Evolutionary conservation across 1,139 yeast genomes (phyloP).

Genomic region (Candida sp.): DNA sequence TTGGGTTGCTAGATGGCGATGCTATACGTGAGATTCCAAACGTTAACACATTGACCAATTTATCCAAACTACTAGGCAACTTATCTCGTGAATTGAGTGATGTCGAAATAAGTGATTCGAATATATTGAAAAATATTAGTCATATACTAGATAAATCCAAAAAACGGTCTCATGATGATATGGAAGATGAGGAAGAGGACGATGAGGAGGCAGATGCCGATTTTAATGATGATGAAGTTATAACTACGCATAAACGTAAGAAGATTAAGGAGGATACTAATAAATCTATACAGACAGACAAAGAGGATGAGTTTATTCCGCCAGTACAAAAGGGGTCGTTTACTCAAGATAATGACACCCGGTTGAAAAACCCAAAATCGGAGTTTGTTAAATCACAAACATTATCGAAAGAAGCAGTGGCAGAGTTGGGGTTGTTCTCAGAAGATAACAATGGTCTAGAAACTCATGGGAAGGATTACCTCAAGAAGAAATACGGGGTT

Average conservation of each 20-base stretch:
- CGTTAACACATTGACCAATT: constrained; percentile 38
- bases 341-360: constrained; percentile 53
- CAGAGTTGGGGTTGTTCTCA: constrained; percentile 63
- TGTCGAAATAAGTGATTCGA: constrained; percentile 44
- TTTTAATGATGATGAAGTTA: constrained; percentile 11
- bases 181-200: constrained; percentile 9
- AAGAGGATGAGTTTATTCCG: constrained; percentile 22
- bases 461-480: constrained; percentile 65
- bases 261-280: constrained; percentile 7
- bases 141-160: constrained; percentile 7
- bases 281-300: constrained; percentile 6
- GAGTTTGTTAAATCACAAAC: constrained; percentile 76
- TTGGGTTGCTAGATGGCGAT: constrained; percentile 62
- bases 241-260: constrained; percentile 11
- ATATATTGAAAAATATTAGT: constrained; percentile 25
- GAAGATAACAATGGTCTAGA: constrained; percentile 55
- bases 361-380: constrained; percentile 69
- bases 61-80: constrained; percentile 46
- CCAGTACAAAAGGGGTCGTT: constrained; percentile 46
- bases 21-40: constrained; percentile 46
- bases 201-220: constrained; percentile 7
- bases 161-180: constrained; percentile 4
- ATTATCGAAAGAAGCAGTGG: constrained; percentile 62
- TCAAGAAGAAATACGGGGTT: constrained; percentile 80
- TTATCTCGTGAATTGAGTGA: constrained; percentile 47